Percentiles rank a stretch among this genome's conserved stretches.
Conservation (phyloP, 23 red algal genomes). For the Gracilaria caudata region DNA sequence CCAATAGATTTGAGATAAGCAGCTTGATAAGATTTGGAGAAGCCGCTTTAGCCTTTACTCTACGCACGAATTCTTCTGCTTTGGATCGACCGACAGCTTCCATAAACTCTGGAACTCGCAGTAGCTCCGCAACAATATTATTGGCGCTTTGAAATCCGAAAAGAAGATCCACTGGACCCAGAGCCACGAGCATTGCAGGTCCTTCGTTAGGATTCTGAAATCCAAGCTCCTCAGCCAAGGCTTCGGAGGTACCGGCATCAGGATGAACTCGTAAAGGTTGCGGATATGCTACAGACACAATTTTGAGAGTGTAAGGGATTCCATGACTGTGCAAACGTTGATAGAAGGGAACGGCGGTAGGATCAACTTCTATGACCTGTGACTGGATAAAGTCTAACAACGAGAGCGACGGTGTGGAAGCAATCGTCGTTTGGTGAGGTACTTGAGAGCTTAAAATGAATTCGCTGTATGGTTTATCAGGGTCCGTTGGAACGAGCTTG, state of each 20-base stretch:
- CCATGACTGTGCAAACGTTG: conserved; percentile 34
- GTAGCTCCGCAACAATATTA: conserved; percentile 32
- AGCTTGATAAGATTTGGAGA: conserved; percentile 25
- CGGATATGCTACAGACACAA: conserved; percentile 46
- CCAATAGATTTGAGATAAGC: not conserved
- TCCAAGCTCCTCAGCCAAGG: not conserved
- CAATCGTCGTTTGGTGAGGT: conserved; percentile 22
- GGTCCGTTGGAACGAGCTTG: not conserved
- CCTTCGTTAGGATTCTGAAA: conserved; percentile 5
- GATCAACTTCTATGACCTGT: conserved; percentile 61
- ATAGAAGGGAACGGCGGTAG: conserved; percentile 47
- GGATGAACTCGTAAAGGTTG: conserved; percentile 47
- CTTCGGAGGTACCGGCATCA: not conserved
- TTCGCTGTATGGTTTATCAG: conserved; percentile 58
- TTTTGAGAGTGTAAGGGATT: conserved; percentile 49
- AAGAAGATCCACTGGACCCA: conserved; percentile 27
- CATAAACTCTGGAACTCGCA: conserved; percentile 46
- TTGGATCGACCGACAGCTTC: conserved; percentile 32
- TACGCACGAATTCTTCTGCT: conserved; percentile 47
- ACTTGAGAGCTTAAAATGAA: conserved; percentile 52
- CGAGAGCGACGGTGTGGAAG: conserved; percentile 32
- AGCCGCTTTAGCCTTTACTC: conserved; percentile 10
- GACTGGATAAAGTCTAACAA: conserved; percentile 45
- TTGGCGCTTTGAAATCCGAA: conserved; percentile 51
- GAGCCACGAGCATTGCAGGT: conserved; percentile 55